phyloP scores from a whole-genome alignment of 2,329 filamentous ascomycete genomes.

The Gliomastix tumulicola region DNA sequence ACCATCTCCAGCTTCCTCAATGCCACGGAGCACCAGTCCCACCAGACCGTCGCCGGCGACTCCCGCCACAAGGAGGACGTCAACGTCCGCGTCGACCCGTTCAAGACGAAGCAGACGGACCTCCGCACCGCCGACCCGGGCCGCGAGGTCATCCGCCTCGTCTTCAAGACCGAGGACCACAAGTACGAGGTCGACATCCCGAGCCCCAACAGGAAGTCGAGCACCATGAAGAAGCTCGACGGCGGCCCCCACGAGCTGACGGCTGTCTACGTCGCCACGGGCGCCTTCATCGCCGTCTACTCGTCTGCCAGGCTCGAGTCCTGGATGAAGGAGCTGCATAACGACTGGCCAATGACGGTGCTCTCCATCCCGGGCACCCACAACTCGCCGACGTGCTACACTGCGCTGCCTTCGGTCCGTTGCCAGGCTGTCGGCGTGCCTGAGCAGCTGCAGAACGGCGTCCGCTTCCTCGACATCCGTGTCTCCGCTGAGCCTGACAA shows the following conservation, averaged over 20 bases:
- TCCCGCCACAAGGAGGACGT: constrained; percentile 55
- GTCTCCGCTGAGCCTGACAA: constrained; percentile 50
- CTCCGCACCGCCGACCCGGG: constrained; percentile 51
- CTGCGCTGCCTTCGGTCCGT: constrained; percentile 83
- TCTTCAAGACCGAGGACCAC: constrained; percentile 53
- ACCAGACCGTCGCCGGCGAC: constrained; percentile 37
- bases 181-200: constrained; percentile 67
- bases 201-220: constrained; percentile 51
- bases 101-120: constrained; percentile 50
- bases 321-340: constrained; percentile 77
- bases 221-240: constrained; percentile 51
- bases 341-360: constrained; percentile 66
- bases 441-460: constrained; percentile 79
- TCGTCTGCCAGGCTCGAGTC: constrained; percentile 60
- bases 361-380: constrained; percentile 93
- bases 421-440: constrained; percentile 77
- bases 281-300: constrained; percentile 56
- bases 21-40: constrained; percentile 23
- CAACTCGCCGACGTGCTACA: constrained; percentile 82
- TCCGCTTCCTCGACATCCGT: constrained; percentile 90
- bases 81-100: constrained; percentile 59
- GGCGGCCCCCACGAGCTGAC: constrained; percentile 50
- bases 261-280: constrained; percentile 54
- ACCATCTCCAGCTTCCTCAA: constrained; percentile 36
- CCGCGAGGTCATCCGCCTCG: constrained; percentile 66